A percentile compares a stretch with the other conserved stretches of the same genome.
These are phyloP conservation scores for Penicillium maclennaniae DNA, from an alignment of 495 filamentous ascomycete species.

Conservation along the genomic window DNA sequence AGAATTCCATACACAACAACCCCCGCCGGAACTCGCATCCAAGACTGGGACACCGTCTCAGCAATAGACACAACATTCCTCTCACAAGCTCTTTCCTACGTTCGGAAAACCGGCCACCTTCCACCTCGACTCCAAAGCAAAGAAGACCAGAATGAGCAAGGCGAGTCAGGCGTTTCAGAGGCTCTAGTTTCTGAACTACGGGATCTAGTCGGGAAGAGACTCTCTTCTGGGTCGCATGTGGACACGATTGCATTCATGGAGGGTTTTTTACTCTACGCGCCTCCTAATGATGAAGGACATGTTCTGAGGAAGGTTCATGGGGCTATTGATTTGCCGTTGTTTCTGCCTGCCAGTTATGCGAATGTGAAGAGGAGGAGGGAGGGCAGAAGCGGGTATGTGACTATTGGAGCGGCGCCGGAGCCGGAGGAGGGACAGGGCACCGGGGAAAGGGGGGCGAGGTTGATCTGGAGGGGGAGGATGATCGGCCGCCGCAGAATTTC, in stretches of 20 bases:
- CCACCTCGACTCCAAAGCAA: constrained; percentile 64
- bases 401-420: constrained; percentile 50
- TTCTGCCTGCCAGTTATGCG: constrained; percentile 60
- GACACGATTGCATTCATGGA: constrained; percentile 58
- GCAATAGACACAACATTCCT: constrained; percentile 67
- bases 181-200: constrained; percentile 15
- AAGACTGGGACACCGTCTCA: constrained; percentile 84
- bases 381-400: constrained; percentile 78
- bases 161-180: constrained; percentile 45
- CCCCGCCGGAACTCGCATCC: constrained; percentile 46
- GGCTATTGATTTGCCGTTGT: constrained; percentile 68
- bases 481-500: constrained; percentile 63
- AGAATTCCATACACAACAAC: constrained; percentile 51
- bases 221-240: not conserved
- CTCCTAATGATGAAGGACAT: constrained; percentile 13
- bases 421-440: not conserved
- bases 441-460: constrained; percentile 13
- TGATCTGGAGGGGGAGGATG: constrained; percentile 37
- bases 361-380: constrained; percentile 65
- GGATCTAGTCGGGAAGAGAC: constrained; percentile 4
- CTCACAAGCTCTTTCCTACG: constrained; percentile 54
- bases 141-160: constrained; percentile 70
- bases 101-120: constrained; percentile 60
- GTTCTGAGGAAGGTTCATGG: constrained; percentile 39
- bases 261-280: constrained; percentile 77